Conservation (phyloP, 306 rosid genomes). For the Prosopis cineraria region DNA sequence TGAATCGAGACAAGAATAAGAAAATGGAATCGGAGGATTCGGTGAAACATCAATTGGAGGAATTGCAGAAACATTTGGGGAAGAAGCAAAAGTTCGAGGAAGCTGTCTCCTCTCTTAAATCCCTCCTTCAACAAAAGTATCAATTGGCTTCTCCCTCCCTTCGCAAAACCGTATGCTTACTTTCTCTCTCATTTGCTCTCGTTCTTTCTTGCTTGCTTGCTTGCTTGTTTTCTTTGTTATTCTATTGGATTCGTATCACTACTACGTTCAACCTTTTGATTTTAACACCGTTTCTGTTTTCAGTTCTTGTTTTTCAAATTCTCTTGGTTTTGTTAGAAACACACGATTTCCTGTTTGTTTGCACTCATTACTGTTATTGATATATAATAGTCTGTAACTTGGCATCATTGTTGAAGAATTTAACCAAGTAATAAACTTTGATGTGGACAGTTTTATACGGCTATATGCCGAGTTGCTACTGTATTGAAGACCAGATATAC, state of each 20-base stretch:
- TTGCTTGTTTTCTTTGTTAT: background rate
- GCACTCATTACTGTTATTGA: background rate
- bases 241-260: background rate
- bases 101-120: constrained; percentile 63
- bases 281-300: constrained; percentile 5
- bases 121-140: constrained; percentile 55
- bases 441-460: constrained; percentile 58
- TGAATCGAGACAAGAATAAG: background rate
- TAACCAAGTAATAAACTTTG: constrained; percentile 6
- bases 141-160: constrained; percentile 71
- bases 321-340: background rate
- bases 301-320: constrained; percentile 18
- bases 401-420: constrained; percentile 23
- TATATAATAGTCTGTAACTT: constrained; percentile 1
- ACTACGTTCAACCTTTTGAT: background rate
- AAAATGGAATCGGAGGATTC: constrained; percentile 58
- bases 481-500: constrained; percentile 84
- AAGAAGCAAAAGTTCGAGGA: constrained; percentile 75
- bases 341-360: constrained; percentile 21
- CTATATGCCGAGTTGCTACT: constrained; percentile 76
- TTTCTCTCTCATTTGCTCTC: background rate
- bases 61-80: constrained; percentile 67
- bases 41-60: constrained; percentile 63
- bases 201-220: too few relatives aligned
- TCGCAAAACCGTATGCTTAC: constrained; percentile 55